Conservation (phyloP, 1,284 basidiomycete genomes). For the Blastosporella zonata region DNA sequence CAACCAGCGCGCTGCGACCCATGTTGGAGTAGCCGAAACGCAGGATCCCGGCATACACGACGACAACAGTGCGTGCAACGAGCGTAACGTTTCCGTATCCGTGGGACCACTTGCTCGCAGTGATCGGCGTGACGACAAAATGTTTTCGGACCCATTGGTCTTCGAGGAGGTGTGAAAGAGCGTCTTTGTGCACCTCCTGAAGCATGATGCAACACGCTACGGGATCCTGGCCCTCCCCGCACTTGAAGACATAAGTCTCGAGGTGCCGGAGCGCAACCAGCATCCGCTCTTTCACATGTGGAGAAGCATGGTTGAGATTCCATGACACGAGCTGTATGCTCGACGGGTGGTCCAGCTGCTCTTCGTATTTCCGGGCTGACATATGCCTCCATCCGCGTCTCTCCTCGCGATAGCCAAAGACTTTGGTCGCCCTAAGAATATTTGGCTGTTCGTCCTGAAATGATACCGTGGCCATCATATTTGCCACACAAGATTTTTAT, state of each 20-base stretch:
- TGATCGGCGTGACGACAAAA: conserved; percentile 55
- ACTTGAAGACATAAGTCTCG: conserved; percentile 44
- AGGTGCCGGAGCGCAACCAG: conserved; percentile 50
- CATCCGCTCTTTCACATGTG: conserved; percentile 40
- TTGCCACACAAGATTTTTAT: not conserved
- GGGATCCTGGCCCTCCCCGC: conserved; percentile 40
- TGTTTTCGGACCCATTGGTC: conserved; percentile 59
- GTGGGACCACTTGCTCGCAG: conserved; percentile 49
- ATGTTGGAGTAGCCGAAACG: conserved; percentile 48
- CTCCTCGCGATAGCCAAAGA: conserved; percentile 34
- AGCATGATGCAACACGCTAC: conserved; percentile 59
- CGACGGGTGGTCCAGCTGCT: conserved; percentile 32
- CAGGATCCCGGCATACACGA: conserved; percentile 42
- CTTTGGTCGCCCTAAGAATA: conserved; percentile 25
- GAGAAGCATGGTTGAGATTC: conserved; percentile 57
- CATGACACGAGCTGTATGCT: conserved; percentile 56
- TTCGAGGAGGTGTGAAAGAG: conserved; percentile 45
- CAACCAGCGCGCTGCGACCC: conserved; percentile 52
- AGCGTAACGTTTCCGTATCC: conserved; percentile 65
- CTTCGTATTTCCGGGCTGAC: conserved; percentile 22
- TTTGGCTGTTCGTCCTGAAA: conserved; percentile 24
- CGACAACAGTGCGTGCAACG: conserved; percentile 51
- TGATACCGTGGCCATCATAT: conserved; percentile 11
- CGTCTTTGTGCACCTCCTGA: conserved; percentile 55
- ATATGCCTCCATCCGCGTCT: conserved; percentile 40